Conservation (phyloP, 331 rosid species). For the Cydonia oblonga region DNA sequence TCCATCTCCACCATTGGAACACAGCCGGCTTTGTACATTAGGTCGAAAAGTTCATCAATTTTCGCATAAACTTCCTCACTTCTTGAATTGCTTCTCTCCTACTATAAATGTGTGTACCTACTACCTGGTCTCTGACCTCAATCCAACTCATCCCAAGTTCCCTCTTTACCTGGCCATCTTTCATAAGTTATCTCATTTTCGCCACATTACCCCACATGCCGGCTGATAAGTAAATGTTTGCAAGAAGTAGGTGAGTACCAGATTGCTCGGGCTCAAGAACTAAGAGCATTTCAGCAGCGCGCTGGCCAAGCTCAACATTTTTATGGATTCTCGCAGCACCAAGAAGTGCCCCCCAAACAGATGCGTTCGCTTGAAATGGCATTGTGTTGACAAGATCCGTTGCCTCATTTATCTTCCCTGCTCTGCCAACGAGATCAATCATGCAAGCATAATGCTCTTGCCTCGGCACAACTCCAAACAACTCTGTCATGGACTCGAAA, state of each 20-base stretch:
- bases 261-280: conserved; percentile 77
- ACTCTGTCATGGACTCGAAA: conserved; percentile 59
- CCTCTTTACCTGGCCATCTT: conserved; percentile 61
- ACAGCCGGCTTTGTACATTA: conserved; percentile 59
- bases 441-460: conserved; percentile 94
- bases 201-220: conserved; percentile 83
- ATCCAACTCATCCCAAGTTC: conserved; percentile 96
- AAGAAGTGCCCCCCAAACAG: conserved; percentile 91
- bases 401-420: conserved; percentile 77
- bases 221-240: conserved; percentile 74
- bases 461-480: conserved; percentile 55
- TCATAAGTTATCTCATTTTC: conserved; percentile 60
- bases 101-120: conserved; percentile 64
- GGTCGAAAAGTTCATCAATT: conserved; percentile 46
- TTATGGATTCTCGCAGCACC: conserved; percentile 92
- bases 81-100: conserved; percentile 69
- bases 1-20: conserved; percentile 64
- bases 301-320: conserved; percentile 51
- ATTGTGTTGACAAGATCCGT: conserved; percentile 53
- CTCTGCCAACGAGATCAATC: conserved; percentile 87
- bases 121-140: conserved; percentile 62
- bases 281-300: conserved; percentile 73
- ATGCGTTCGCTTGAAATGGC: conserved; percentile 63
- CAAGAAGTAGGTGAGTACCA: conserved; percentile 77
- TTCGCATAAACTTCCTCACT: conserved; percentile 60